Conservation (phyloP, 345 rosid genomes). For the Cardamine chenopodiifolia region DNA sequence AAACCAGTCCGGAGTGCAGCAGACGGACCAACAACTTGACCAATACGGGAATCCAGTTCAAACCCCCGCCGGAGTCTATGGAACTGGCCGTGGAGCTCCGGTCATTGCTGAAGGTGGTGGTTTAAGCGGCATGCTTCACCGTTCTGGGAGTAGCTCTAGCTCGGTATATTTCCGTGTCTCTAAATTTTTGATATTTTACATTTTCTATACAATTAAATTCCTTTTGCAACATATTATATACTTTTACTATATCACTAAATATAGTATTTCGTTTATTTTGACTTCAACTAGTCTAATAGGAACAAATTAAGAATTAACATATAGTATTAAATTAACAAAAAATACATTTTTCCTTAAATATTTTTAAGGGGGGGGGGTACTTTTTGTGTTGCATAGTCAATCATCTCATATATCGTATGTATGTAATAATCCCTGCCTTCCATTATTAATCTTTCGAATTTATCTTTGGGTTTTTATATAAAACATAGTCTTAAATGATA, state of each 20-base stretch:
- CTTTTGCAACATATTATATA: neutral
- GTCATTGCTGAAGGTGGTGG: conserved; percentile 33
- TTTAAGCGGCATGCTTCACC: conserved; percentile 39
- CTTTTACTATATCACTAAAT: neutral
- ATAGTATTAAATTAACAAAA: neutral
- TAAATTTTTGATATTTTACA: neutral
- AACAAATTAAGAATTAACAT: neutral
- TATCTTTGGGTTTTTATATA: neutral
- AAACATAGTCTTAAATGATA: neutral
- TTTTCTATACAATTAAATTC: neutral
- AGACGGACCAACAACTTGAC: conserved; percentile 31
- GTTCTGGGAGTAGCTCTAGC: conserved; percentile 43
- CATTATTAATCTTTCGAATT: neutral
- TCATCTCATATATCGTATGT: neutral
- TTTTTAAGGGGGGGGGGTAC: neutral
- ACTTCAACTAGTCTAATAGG: neutral
- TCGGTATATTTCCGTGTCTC: conserved; percentile 12
- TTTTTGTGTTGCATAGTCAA: neutral
- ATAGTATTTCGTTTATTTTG: neutral
- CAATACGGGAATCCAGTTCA: conserved; percentile 36
- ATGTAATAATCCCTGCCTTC: neutral
- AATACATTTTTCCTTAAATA: neutral
- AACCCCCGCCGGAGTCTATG: conserved; percentile 30
- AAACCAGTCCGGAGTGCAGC: conserved; percentile 42
- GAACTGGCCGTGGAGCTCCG: too few relatives aligned